Percentiles rank a stretch among this genome's conserved stretches.
Evolutionary conservation across 129 eudicot genomes (phyloP).

Genomic region (Centella asiatica): DNA sequence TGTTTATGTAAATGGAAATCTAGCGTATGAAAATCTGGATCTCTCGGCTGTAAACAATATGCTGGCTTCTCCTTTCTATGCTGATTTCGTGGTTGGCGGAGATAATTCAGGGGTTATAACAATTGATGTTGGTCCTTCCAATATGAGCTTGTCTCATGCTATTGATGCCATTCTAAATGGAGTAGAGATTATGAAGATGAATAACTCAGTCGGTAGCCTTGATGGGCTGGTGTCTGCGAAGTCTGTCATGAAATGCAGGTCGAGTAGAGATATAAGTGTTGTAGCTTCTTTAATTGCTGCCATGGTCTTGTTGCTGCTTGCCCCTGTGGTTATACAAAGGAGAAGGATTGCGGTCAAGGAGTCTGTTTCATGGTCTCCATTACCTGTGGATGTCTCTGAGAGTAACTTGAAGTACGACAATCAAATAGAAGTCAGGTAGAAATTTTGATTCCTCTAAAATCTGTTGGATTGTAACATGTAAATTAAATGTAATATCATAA

Average conservation of each 20-base stretch:
- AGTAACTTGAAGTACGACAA: constrained; percentile 33
- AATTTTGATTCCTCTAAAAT: background rate
- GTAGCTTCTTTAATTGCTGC: constrained; percentile 53
- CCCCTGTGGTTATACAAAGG: constrained; percentile 46
- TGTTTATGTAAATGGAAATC: constrained; percentile 66
- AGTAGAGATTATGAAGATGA: constrained; percentile 67
- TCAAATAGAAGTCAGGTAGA: constrained; percentile 20
- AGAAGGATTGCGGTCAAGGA: constrained; percentile 35
- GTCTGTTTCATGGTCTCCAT: constrained; percentile 54
- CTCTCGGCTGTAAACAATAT: constrained; percentile 36
- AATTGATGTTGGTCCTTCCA: constrained; percentile 74
- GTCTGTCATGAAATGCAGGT: constrained; percentile 36
- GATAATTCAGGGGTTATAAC: constrained; percentile 41
- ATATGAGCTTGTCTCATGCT: constrained; percentile 44
- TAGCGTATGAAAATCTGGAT: constrained; percentile 74
- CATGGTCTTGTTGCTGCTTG: constrained; percentile 52
- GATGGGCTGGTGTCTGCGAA: constrained; percentile 53
- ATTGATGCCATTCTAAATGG: constrained; percentile 85
- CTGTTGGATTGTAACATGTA: background rate
- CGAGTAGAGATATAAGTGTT: constrained; percentile 30
- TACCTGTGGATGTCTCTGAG: constrained; percentile 68
- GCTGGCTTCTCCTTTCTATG: constrained; percentile 85
- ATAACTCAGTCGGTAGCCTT: constrained; percentile 66
- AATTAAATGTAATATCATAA: background rate
- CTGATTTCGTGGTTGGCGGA: constrained; percentile 65